These are phyloP conservation scores for Byssoonygena ceratinophila DNA, from an alignment of 2,329 filamentous ascomycete species.

Conservation along the genomic window DNA sequence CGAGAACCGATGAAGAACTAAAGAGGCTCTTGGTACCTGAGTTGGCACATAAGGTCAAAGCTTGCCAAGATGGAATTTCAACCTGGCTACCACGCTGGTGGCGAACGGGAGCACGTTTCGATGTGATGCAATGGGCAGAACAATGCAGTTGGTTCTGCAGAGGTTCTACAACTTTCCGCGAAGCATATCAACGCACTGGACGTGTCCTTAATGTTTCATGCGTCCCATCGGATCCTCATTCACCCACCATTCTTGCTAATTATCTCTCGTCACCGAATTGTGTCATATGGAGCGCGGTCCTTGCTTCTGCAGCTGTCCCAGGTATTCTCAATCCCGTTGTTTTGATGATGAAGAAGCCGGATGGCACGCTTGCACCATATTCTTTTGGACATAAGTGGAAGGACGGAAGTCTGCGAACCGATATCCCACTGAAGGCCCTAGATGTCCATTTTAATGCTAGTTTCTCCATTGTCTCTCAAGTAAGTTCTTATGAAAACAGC, in stretches of 20 bases:
- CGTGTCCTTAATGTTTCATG: conserved; percentile 93
- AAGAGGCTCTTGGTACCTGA: conserved; percentile 75
- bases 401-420: conserved; percentile 84
- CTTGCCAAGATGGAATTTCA: conserved; percentile 65
- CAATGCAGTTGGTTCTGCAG: conserved; percentile 80
- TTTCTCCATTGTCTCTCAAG: conserved; percentile 73
- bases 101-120: conserved; percentile 84
- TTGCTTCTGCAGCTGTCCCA: conserved; percentile 89
- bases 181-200: conserved; percentile 88
- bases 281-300: conserved; percentile 93
- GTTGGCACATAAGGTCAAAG: conserved; percentile 71
- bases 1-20: conserved; percentile 82
- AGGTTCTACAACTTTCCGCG: conserved; percentile 85
- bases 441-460: conserved; percentile 98
- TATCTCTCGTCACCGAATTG: conserved; percentile 93
- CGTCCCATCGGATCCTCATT: conserved; percentile 90
- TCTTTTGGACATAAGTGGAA: conserved; percentile 99
- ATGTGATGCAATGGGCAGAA: conserved; percentile 81
- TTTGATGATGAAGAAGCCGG: conserved; percentile 72
- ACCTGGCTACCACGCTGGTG: conserved; percentile 81
- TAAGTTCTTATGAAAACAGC: conserved; percentile 16
- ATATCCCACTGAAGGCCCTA: conserved; percentile 86
- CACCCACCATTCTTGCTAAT: conserved; percentile 82
- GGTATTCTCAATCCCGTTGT: conserved; percentile 93
- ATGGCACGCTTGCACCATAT: conserved; percentile 73